Evolutionary conservation across 441 rosid species (phyloP).

Genomic region (Breynia disticha): DNA sequence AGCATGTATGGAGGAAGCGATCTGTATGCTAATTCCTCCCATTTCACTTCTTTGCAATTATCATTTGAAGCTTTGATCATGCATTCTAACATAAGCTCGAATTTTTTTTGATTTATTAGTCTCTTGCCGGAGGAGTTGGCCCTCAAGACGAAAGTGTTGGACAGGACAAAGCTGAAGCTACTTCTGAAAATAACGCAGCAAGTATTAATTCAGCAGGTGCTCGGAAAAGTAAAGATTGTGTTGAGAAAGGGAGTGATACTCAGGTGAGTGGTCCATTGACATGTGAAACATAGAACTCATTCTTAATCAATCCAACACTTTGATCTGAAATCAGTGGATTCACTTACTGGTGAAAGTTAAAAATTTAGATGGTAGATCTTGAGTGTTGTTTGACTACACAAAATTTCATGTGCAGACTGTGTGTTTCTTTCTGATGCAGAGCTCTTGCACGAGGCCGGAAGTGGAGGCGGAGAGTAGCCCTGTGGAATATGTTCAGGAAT

Average conservation of each 20-base stretch:
- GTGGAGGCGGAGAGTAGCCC: constrained; percentile 48
- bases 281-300: neutral
- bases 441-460: constrained; percentile 71
- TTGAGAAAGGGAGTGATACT: constrained; percentile 56
- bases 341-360: too few species aligned
- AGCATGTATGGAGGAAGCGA: constrained; percentile 95
- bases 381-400: constrained; percentile 18
- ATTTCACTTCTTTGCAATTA: neutral
- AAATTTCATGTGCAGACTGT: constrained; percentile 14
- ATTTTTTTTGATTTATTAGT: constrained; percentile 25
- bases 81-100: neutral
- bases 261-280: constrained; percentile 41
- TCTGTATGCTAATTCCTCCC: constrained; percentile 36
- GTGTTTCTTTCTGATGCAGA: constrained; percentile 51
- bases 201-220: constrained; percentile 38
- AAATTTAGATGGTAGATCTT: neutral
- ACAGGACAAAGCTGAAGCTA: constrained; percentile 55
- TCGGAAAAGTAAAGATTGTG: constrained; percentile 28
- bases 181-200: constrained; percentile 63
- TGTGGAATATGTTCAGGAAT: constrained; percentile 26
- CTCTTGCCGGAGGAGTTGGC: constrained; percentile 31
- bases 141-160: constrained; percentile 57
- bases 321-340: too few species aligned
- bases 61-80: constrained; percentile 9
- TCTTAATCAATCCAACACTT: too few species aligned